Conservation (phyloP, 139 green algal genomes). For the Desmodesmus armatus region DNA sequence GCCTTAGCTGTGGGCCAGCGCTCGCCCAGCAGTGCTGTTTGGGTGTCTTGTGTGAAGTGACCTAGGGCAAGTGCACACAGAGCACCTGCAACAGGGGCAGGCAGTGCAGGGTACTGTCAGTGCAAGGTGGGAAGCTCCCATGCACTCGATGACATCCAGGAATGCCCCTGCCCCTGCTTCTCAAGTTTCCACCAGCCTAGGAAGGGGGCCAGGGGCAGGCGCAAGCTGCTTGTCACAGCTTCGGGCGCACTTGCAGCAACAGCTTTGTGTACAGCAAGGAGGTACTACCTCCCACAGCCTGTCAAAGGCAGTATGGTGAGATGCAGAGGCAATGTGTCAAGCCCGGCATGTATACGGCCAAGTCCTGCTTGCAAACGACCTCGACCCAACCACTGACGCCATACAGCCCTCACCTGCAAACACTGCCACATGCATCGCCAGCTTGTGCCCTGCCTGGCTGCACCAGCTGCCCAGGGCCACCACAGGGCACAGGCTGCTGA, state of each 20-base stretch:
- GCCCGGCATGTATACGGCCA: not conserved
- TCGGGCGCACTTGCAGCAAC: not conserved
- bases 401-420: not conserved
- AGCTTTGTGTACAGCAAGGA: not conserved
- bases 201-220: too few relatives aligned
- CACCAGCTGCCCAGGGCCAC: slow-evolving; percentile 2
- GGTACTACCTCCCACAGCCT: not conserved
- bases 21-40: too few relatives aligned
- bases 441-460: not conserved
- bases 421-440: not conserved
- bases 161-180: not conserved
- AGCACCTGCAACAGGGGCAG: not conserved
- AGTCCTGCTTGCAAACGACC: not conserved
- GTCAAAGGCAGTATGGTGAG: not conserved
- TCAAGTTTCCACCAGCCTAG: too few relatives aligned
- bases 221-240: not conserved
- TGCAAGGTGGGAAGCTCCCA: not conserved
- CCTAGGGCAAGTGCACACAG: not conserved
- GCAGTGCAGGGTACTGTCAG: not conserved
- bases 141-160: not conserved
- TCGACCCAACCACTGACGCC: not conserved
- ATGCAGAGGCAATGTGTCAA: not conserved
- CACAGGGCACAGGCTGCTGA: not conserved
- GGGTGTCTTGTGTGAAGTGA: too few relatives aligned
- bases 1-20: too few relatives aligned